Conservation (phyloP, 805 yeast species). For the Wickerhamiella slavikovae region DNA sequence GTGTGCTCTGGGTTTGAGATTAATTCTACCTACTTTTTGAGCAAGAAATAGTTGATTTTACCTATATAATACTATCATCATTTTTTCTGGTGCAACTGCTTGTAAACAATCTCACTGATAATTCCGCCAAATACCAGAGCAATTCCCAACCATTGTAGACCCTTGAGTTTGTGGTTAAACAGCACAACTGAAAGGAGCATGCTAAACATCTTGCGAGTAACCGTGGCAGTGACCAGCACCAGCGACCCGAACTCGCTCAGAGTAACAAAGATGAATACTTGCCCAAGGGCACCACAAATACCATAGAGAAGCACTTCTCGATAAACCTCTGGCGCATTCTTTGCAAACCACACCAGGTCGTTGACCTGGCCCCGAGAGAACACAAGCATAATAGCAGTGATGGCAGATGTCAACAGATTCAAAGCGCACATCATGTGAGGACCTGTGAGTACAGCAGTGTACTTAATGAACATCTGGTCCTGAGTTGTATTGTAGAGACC, state of each 20-base stretch:
- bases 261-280: slow-evolving; percentile 76
- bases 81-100: slow-evolving; percentile 11
- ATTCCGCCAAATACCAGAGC: slow-evolving; percentile 68
- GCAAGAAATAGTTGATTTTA: background rate
- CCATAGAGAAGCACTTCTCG: slow-evolving; percentile 47
- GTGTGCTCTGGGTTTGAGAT: slow-evolving; percentile 86
- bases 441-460: slow-evolving; percentile 42
- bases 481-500: slow-evolving; percentile 90
- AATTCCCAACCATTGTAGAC: slow-evolving; percentile 63
- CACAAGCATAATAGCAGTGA: slow-evolving; percentile 21
- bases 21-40: slow-evolving; percentile 55
- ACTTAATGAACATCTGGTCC: slow-evolving; percentile 50
- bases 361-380: slow-evolving; percentile 34
- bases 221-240: slow-evolving; percentile 77
- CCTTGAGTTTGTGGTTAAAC: slow-evolving; percentile 55
- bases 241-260: slow-evolving; percentile 71
- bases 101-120: slow-evolving; percentile 49
- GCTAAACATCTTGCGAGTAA: slow-evolving; percentile 88
- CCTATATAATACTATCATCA: background rate
- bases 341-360: slow-evolving; percentile 29
- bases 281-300: slow-evolving; percentile 75
- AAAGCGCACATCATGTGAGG: slow-evolving; percentile 71
- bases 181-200: slow-evolving; percentile 76
- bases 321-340: slow-evolving; percentile 31
- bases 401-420: slow-evolving; percentile 24